These are phyloP conservation scores for Fusarium tricinctum DNA, from an alignment of 2,329 filamentous ascomycete species.

Conservation along the genomic window DNA sequence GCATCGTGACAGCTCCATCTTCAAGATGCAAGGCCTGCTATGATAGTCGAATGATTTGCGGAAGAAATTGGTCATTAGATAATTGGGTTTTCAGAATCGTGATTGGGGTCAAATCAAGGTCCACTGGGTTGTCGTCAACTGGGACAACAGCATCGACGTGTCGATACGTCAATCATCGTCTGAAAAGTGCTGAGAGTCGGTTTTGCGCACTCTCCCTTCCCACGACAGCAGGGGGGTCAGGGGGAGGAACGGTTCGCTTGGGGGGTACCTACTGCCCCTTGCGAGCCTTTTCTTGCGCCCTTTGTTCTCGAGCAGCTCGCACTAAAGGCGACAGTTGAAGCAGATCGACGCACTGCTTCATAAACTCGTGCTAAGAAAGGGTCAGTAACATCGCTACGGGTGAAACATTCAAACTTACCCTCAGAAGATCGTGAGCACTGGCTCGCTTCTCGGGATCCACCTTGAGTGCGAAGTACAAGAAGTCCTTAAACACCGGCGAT, in stretches of 20 bases:
- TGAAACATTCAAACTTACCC: conserved; percentile 72
- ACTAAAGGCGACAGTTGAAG: conserved; percentile 88
- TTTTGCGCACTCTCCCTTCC: conserved; percentile 29
- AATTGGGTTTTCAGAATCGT: conserved; percentile 40
- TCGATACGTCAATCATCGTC: conserved; percentile 30
- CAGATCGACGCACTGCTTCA: conserved; percentile 80
- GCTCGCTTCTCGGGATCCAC: conserved; percentile 98
- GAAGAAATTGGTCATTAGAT: conserved; percentile 50
- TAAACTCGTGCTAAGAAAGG: conserved; percentile 78
- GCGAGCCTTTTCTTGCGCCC: conserved; percentile 85
- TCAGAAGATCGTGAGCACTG: conserved; percentile 91
- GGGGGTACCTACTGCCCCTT: conserved; percentile 63
- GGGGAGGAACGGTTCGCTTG: conserved; percentile 37
- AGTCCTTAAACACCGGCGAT: conserved; percentile 87
- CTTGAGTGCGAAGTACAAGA: conserved; percentile 91
- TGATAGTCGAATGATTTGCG: conserved; percentile 45
- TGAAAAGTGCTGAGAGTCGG: conserved; percentile 38
- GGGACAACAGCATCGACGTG: conserved; percentile 25
- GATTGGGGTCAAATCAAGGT: conserved; percentile 30
- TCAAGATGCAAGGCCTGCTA: conserved; percentile 50
- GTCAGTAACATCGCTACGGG: conserved; percentile 40
- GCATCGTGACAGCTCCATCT: conserved; percentile 45
- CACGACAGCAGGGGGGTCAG: conserved; percentile 9
- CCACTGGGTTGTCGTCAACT: conserved; percentile 25
- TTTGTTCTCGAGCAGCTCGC: conserved; percentile 84